phyloP scores from a whole-genome alignment of 257 asterid genomes.

The Ehretia macrophylla region DNA sequence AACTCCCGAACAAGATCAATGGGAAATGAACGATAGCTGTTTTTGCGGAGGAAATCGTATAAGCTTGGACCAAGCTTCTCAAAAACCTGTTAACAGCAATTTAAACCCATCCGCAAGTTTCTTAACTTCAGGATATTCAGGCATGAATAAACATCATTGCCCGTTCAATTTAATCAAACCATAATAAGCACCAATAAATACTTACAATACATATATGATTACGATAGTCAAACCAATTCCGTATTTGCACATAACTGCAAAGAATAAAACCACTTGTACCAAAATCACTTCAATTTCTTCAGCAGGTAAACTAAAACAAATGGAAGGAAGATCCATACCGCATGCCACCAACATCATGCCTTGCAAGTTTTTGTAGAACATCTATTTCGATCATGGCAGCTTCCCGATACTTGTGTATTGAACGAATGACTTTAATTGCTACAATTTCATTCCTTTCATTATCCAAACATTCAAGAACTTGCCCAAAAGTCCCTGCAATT shows the following conservation, averaged over 20 bases:
- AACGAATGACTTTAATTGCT: conserved; percentile 74
- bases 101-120: conserved; percentile 54
- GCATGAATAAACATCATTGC: conserved; percentile 26
- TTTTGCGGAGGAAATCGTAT: conserved; percentile 90
- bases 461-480: conserved; percentile 75
- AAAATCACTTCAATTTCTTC: conserved; percentile 39
- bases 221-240: conserved; percentile 93
- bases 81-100: conserved; percentile 85
- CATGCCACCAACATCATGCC: conserved; percentile 52
- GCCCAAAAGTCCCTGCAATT: conserved; percentile 73
- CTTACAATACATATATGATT: conserved; percentile 88
- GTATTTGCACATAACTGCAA: conserved; percentile 94
- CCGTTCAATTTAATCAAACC: conserved; percentile 34
- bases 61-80: conserved; percentile 99
- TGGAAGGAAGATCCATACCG: conserved; percentile 39
- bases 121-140: conserved; percentile 44
- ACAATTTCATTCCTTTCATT: conserved; percentile 72
- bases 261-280: conserved; percentile 56
- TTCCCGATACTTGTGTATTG: conserved; percentile 72
- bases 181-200: conserved; percentile 33
- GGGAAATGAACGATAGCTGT: conserved; percentile 89
- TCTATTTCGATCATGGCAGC: conserved; percentile 88
- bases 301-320: conserved; percentile 9
- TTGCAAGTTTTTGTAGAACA: conserved; percentile 64
- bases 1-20: conserved; percentile 94